A percentile compares a stretch with the other conserved stretches of the same genome.
Conservation (phyloP, 192 early-diverging fungal species). For the Obelidium mucronatum region DNA sequence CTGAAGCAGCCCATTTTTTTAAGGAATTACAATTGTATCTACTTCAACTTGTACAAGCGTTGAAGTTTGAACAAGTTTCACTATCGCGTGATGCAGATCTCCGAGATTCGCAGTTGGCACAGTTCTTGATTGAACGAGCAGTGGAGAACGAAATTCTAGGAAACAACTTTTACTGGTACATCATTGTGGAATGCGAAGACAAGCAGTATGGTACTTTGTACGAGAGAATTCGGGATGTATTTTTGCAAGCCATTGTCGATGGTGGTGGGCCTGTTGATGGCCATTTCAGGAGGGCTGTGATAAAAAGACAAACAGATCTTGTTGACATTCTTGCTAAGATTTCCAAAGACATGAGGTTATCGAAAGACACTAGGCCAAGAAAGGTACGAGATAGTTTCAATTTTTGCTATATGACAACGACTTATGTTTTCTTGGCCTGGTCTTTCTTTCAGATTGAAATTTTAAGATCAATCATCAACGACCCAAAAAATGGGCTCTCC, state of each 20-base stretch:
- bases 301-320: slow-evolving; percentile 86
- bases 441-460: slow-evolving; percentile 72
- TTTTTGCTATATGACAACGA: neutral
- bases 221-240: slow-evolving; percentile 85
- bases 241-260: slow-evolving; percentile 73
- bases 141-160: slow-evolving; percentile 85
- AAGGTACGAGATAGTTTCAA: slow-evolving; percentile 65
- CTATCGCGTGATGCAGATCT: slow-evolving; percentile 25
- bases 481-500: slow-evolving; percentile 82
- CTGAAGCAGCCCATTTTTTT: neutral
- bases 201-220: slow-evolving; percentile 83
- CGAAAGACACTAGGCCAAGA: slow-evolving; percentile 84
- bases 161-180: slow-evolving; percentile 88
- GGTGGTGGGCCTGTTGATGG: slow-evolving; percentile 58
- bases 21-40: slow-evolving; percentile 94
- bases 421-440: neutral
- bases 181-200: slow-evolving; percentile 97
- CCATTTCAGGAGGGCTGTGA: slow-evolving; percentile 69
- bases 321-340: slow-evolving; percentile 77
- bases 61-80: slow-evolving; percentile 90
- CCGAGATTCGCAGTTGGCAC: slow-evolving; percentile 67
- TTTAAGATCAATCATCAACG: slow-evolving; percentile 75
- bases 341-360: slow-evolving; percentile 73
- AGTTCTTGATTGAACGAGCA: slow-evolving; percentile 90
- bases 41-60: slow-evolving; percentile 96